A percentile compares a stretch with the other conserved stretches of the same genome.
These are phyloP conservation scores for Corylus avellana DNA, from an alignment of 306 rosid species.

Conservation along the genomic window DNA sequence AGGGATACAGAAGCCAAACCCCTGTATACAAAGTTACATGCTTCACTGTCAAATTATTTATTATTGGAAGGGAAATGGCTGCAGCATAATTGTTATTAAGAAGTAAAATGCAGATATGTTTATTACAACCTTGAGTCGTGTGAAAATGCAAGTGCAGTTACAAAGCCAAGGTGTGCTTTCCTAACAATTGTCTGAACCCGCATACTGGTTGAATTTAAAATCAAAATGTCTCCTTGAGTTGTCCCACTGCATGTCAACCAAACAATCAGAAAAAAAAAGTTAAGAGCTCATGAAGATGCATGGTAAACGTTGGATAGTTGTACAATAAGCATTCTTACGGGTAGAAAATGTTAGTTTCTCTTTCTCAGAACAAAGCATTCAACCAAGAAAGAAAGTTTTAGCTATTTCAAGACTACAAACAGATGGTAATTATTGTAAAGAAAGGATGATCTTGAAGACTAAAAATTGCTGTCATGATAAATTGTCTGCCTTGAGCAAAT, in stretches of 20 bases:
- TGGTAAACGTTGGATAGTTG: background rate
- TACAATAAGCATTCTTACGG: background rate
- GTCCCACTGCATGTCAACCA: conserved; percentile 73
- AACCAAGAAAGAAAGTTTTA: background rate
- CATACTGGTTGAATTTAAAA: conserved; percentile 68
- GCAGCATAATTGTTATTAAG: conserved; percentile 11
- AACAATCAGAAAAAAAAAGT: conserved; percentile 19
- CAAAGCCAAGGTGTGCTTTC: conserved; percentile 84
- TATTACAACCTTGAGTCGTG: conserved; percentile 77
- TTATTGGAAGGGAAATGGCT: conserved; percentile 15
- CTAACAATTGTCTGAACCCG: conserved; percentile 53
- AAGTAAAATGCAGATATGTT: conserved; percentile 1
- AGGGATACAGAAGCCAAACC: conserved; percentile 81
- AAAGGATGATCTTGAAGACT: background rate
- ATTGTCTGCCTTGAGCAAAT: background rate
- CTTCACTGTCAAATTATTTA: conserved; percentile 18
- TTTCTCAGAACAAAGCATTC: background rate
- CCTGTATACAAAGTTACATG: conserved; percentile 45
- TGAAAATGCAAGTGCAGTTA: conserved; percentile 82
- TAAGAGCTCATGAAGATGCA: background rate
- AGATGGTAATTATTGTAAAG: background rate
- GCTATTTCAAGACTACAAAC: background rate
- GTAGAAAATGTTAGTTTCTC: background rate
- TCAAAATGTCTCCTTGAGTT: conserved; percentile 64
- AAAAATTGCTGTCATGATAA: background rate